Conservation (phyloP, 2,329 filamentous ascomycete genomes). For the Colletotrichum trifolii region DNA sequence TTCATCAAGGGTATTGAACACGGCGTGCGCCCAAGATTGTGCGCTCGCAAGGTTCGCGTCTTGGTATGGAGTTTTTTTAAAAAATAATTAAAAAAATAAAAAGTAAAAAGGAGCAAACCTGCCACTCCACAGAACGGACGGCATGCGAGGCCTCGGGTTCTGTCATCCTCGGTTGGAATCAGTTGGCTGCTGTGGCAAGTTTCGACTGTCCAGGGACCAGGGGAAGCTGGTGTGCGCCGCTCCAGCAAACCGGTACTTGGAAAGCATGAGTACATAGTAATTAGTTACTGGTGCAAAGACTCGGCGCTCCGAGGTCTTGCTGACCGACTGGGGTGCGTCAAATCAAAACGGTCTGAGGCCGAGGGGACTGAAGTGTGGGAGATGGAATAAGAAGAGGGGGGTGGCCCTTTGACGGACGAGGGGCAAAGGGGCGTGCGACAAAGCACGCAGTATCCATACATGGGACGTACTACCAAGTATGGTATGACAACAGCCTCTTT, state of each 20-base stretch:
- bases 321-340: constrained; percentile 19
- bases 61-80: neutral
- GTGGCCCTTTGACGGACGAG: constrained; percentile 3
- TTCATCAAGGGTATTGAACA: constrained; percentile 4
- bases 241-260: constrained; percentile 33
- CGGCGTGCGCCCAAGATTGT: neutral
- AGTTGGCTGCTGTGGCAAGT: too few relatives aligned
- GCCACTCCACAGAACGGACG: constrained; percentile 16
- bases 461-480: too few relatives aligned
- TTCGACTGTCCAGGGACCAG: neutral
- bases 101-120: neutral
- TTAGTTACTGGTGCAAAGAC: constrained; percentile 12
- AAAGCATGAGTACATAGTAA: neutral
- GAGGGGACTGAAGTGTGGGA: constrained; percentile 26
- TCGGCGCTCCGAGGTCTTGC: constrained; percentile 25
- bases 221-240: constrained; percentile 14
- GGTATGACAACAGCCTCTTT: constrained; percentile 25
- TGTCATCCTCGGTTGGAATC: too few relatives aligned
- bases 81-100: too few relatives aligned
- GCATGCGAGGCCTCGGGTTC: constrained; percentile 6
- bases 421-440: constrained; percentile 22
- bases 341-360: constrained; percentile 7
- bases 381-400: constrained; percentile 30
- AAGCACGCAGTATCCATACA: neutral
- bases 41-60: constrained; percentile 3